Evolutionary conservation across 2,329 filamentous ascomycete species (phyloP).

Genomic region (Orbilia javanica): DNA sequence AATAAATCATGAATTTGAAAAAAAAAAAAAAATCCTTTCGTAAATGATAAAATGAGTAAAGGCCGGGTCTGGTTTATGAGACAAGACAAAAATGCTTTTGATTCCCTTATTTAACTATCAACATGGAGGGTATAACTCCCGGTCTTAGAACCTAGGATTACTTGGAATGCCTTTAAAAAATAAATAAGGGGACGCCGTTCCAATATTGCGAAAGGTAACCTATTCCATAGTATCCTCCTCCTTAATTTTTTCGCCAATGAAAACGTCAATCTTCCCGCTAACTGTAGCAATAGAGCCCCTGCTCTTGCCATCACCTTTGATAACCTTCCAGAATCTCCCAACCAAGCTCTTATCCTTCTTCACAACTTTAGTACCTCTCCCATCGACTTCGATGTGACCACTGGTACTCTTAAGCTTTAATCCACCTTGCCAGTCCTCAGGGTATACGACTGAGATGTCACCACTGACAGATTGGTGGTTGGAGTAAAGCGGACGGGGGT

Average conservation of each 20-base stretch:
- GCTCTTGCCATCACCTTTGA: conserved; percentile 50
- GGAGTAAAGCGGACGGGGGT: conserved; percentile 49
- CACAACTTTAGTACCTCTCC: conserved; percentile 39
- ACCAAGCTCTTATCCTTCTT: conserved; percentile 35
- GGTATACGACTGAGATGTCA: conserved; percentile 36
- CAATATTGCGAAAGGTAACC: neutral
- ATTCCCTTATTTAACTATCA: neutral
- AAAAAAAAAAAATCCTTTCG: neutral
- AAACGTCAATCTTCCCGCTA: conserved; percentile 47
- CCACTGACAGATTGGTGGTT: conserved; percentile 41
- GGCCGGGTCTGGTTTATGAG: too few relatives aligned
- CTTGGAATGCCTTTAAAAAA: neutral
- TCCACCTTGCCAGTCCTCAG: conserved; percentile 51
- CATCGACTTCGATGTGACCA: conserved; percentile 42
- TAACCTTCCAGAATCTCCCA: conserved; percentile 52
- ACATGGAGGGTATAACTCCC: neutral
- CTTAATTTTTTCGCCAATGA: conserved; percentile 41
- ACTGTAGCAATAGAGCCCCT: conserved; percentile 32
- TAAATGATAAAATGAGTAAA: too few relatives aligned
- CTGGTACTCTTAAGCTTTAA: conserved; percentile 48
- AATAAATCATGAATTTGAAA: neutral
- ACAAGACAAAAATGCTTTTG: conserved; percentile 6
- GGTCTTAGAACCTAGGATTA: neutral
- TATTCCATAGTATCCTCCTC: neutral
- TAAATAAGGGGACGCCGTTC: neutral